These are phyloP conservation scores for Penicillium egyptiacum DNA, from an alignment of 495 filamentous ascomycete genomes.

Conservation along the genomic window DNA sequence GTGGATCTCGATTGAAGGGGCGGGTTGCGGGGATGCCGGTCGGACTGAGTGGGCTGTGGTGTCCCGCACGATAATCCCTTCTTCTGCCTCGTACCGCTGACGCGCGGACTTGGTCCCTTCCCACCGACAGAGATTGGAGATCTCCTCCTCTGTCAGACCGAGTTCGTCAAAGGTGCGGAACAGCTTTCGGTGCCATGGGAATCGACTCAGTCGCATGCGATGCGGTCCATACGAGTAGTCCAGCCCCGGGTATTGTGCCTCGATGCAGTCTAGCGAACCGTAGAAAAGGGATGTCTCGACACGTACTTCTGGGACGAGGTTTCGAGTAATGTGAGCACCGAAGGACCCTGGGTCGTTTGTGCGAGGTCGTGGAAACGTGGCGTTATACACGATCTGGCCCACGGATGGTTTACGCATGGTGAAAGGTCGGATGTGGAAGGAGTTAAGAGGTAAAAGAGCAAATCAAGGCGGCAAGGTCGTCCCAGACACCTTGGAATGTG, in stretches of 20 bases:
- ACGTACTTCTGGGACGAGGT: slow-evolving; percentile 87
- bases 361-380: slow-evolving; percentile 57
- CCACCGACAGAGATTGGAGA: slow-evolving; percentile 80
- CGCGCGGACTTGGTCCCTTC: slow-evolving; percentile 91
- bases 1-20: slow-evolving; percentile 37
- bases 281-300: slow-evolving; percentile 84
- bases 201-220: slow-evolving; percentile 79
- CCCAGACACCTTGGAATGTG: slow-evolving; percentile 9
- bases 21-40: slow-evolving; percentile 34
- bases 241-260: slow-evolving; percentile 87
- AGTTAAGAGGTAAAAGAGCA: not conserved
- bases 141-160: slow-evolving; percentile 72
- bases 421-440: slow-evolving; percentile 1
- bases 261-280: slow-evolving; percentile 76
- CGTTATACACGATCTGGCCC: slow-evolving; percentile 54
- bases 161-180: slow-evolving; percentile 82
- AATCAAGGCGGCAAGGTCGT: slow-evolving; percentile 3
- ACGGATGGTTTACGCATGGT: slow-evolving; percentile 63
- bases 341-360: slow-evolving; percentile 57
- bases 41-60: slow-evolving; percentile 72
- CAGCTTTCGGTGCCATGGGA: slow-evolving; percentile 74
- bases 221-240: slow-evolving; percentile 82
- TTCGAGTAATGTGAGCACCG: slow-evolving; percentile 56
- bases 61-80: slow-evolving; percentile 69
- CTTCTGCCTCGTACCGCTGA: slow-evolving; percentile 78